These are phyloP conservation scores for Veloporphyrellus conicus DNA, from an alignment of 1,284 basidiomycete species.

Conservation along the genomic window DNA sequence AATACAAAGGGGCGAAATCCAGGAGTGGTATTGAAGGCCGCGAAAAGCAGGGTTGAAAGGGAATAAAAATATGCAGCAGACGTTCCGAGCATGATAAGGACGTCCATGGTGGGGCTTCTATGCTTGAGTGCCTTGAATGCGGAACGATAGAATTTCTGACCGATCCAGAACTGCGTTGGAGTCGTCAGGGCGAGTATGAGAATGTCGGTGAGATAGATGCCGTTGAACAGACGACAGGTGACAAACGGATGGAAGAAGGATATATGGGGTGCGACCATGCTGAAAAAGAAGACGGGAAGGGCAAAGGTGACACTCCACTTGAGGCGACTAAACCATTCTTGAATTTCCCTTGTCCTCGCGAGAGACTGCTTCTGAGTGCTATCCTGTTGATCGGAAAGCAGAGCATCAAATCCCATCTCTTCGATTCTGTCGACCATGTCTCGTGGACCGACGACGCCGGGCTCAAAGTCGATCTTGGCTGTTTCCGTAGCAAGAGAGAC, in stretches of 20 bases:
- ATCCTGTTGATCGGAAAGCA: constrained; percentile 78
- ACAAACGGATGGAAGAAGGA: constrained; percentile 52
- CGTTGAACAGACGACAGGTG: constrained; percentile 49
- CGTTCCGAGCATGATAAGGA: constrained; percentile 93
- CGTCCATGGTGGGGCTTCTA: constrained; percentile 91
- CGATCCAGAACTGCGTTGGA: constrained; percentile 92
- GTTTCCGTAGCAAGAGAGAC: constrained; percentile 74
- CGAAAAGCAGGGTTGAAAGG: constrained; percentile 63
- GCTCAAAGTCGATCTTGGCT: constrained; percentile 75
- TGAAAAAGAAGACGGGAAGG: constrained; percentile 87
- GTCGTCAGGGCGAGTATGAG: constrained; percentile 82
- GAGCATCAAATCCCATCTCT: constrained; percentile 87
- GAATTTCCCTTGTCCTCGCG: constrained; percentile 86
- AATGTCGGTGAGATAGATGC: constrained; percentile 81
- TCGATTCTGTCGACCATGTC: constrained; percentile 85
- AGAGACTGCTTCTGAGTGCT: constrained; percentile 88
- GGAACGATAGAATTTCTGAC: constrained; percentile 80
- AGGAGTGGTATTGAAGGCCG: constrained; percentile 59
- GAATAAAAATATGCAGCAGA: constrained; percentile 94
- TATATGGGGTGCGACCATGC: constrained; percentile 84
- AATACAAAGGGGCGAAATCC: constrained; percentile 84
- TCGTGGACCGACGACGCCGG: constrained; percentile 68
- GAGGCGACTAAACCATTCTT: constrained; percentile 86
- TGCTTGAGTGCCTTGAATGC: constrained; percentile 92
- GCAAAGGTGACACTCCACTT: constrained; percentile 76